Base-by-base conservation (phyloP, 352 stramenopile species). In the Hyaloperonospora arabidopsidis region DNA sequence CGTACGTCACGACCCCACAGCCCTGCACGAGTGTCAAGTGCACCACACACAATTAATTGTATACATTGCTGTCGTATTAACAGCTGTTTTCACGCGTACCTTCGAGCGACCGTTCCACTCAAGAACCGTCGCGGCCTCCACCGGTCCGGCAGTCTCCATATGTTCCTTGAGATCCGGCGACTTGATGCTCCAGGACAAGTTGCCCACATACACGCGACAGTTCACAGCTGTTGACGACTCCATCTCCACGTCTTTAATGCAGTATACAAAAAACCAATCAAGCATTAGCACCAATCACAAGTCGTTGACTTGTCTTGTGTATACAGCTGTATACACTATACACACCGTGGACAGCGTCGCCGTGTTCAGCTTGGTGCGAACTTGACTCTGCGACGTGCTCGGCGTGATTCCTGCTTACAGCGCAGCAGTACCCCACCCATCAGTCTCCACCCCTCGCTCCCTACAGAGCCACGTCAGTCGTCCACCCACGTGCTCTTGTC, bases 1-100 rank as follows among this genome's bases (percentile, higher is more conserved):
- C 75, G 62, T 90, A 98, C 59, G 97, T 90, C 11, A 98, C 95
- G 57, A 98, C 85, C 2, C 86, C 96, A 67, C 87, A 98, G 32
- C 95, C 95, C 71, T 97, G 49, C 41, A 54, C 44, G 12, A 17
- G 15, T 32, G 46, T 17, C 34, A 17, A 21, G 28, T 32, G 50
- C 22, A 1, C 11, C 57, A 62, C 22, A 29, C 25, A 29, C 25
- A 29, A 7, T 49, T 44, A 45, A 4, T 45, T 28, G 18, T 45
- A 15, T 10, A 39, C 10, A 15, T 39, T 29, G 25, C 7, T 3
- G 25, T 7, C 25, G 5, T 5, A 18, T 38, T 11, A 41, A 41
- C 12, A 18, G 12, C 12, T 41, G 12, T 18, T 5, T 5, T 15
- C 35, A 32, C 47, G 34, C 67, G 45, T 46, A 87, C 79, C 75